Base-by-base conservation (phyloP, 129 eudicot species). In the Artemisia argyi region DNA sequence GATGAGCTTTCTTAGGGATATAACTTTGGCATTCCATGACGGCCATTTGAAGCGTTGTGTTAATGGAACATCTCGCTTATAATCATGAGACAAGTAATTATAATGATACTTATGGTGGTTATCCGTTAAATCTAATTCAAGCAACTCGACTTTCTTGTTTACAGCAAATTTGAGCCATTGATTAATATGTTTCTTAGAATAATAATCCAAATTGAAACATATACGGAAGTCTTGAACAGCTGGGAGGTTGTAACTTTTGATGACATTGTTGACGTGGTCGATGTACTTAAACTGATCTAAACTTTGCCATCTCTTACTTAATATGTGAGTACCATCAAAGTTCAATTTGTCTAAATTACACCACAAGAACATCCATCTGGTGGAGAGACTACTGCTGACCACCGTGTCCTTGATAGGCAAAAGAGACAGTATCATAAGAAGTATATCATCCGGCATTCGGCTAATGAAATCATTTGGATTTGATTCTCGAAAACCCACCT, bases 371-470 rank as follows among this genome's bases (percentile, higher is more conserved):
- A n/a, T n/a, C n/a, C n/a, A 82, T 58, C 73, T 32, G 50, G 18
- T 64, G 11, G 85, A 79, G 11, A 85, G 66, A 60, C 8, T 51
- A 74, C 87, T 77, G 13, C 83, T 85, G 4, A 39, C 19, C 7
- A 66, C 81, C 8, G 85, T 85, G 24, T 86, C 87, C 63, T 78
- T 86, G 0, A 82, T 65, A 1, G 80, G 10, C 75, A 85, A 60
- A 18, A 39, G 59, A 51, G 76, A 85, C 18, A 79, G 3, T 28
- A 85, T 79, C 3, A 61, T 28, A 47, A 83, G 62, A 69, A 83
- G 79, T 57, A 86, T 71, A 9, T 83, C 87, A 73, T 86, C 81
- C 2, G 87, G 78, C 53, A 81, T n/a, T n/a, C n/a, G n/a, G n/a
- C n/a, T n/a, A n/a, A n/a, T n/a, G n/a, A n/a, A n/a, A n/a, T n/a